Base-by-base conservation (phyloP, 2,329 filamentous ascomycete genomes). In the Cordyceps farinosa region DNA sequence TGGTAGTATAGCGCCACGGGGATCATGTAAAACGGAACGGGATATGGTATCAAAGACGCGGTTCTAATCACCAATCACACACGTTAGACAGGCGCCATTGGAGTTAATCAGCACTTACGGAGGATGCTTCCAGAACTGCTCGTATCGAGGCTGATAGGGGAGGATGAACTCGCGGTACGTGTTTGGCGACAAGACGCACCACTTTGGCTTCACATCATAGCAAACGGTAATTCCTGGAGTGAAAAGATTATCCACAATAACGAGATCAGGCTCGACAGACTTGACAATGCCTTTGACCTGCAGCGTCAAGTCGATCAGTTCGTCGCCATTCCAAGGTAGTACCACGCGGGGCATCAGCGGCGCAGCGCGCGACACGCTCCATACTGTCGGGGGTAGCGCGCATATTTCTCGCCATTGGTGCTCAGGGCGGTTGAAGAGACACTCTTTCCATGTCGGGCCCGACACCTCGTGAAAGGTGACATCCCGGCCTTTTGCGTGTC, bases 181-280 rank as follows among this genome's bases (percentile, higher is more conserved):
- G 50, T 65, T 65, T 17, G 64, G 64, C 2, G 64, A 65, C 29
- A 65, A 45, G 11, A 65, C 55, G 29, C 51, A 57, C 64, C 64
- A 65, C n/a, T 50, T 44, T 10, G 48, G 29, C 34, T 56, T 45
- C 30, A 60, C 27, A 2, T 65, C 47, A 10, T 57, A 60, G 27
- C 45, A 60, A 34, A 64, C 47, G 1, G 65, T 66, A 48, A 66
- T 27, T 6, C 38, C 64, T 1, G 65, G 64, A 1, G 64, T 64
- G 15, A 66, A 54, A 9, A 65, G 55, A 47, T 66, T 65, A 4
- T 66, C 61, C 1, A 65, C 61, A 30, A 66, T 29, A 15, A 63
- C 32, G 3, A 66, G 9, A n/a, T 65, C 50, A 2, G 65, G 40
- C 7, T 42, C 36, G 15, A 66, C 61, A 7, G 54, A 17, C 13